A percentile compares a stretch with the other conserved stretches of the same genome.
Conservation (phyloP, 2,329 filamentous ascomycete genomes). For the Thielaviopsis cerberus region DNA sequence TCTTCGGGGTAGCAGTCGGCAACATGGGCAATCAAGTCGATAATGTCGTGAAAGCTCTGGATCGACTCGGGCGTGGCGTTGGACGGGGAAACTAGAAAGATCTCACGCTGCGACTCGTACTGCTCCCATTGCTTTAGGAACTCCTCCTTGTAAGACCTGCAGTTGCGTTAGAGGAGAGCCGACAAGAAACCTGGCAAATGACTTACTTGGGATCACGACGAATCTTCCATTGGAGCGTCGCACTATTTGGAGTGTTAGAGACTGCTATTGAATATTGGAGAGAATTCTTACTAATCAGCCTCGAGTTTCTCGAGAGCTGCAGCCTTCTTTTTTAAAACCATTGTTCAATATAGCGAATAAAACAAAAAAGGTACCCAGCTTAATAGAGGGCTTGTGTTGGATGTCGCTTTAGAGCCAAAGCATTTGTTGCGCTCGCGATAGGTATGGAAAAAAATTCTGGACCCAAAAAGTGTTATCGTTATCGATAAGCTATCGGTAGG, state of each 20-base stretch:
- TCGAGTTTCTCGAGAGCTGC: conserved; percentile 90
- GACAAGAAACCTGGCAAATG: neutral
- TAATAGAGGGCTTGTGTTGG: neutral
- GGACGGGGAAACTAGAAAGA: conserved; percentile 70
- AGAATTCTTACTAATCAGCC: conserved; percentile 51
- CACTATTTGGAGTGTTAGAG: conserved; percentile 27
- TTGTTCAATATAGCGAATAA: conserved; percentile 19
- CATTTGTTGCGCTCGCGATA: neutral
- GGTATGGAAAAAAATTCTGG: conserved; percentile 3
- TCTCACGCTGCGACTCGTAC: conserved; percentile 77
- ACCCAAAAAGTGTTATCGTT: conserved; percentile 4
- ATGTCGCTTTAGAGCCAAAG: neutral
- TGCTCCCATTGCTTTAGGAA: conserved; percentile 77
- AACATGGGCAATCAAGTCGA: conserved; percentile 85
- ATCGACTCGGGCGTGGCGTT: conserved; percentile 61
- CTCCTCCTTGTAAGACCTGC: conserved; percentile 71
- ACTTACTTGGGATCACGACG: conserved; percentile 60
- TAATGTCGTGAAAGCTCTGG: conserved; percentile 71
- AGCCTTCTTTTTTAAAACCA: conserved; percentile 67
- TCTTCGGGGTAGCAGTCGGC: conserved; percentile 81
- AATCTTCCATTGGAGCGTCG: conserved; percentile 83
- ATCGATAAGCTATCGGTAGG: conserved; percentile 7
- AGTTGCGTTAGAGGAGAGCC: conserved; percentile 9
- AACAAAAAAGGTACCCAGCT: conserved; percentile 1
- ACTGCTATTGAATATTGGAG: neutral